These are phyloP conservation scores for Lactarius trivialis DNA, from an alignment of 768 basidiomycete genomes.

Conservation along the genomic window DNA sequence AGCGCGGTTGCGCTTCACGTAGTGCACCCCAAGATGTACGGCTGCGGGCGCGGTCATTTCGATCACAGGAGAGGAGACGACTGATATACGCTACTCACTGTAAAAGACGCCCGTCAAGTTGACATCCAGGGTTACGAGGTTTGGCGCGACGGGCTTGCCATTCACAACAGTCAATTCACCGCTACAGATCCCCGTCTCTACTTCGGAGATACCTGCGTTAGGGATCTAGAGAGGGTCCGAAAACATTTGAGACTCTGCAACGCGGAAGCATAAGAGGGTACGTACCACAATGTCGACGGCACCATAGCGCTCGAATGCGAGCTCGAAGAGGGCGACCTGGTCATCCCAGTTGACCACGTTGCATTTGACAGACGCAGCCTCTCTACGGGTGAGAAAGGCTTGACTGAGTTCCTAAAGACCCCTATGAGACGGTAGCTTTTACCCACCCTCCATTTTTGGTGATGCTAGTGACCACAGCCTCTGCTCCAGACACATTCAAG, in stretches of 20 bases:
- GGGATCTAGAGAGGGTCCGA: slow-evolving; percentile 17
- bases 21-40: slow-evolving; percentile 29
- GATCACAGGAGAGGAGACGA: not conserved
- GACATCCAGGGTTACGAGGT: slow-evolving; percentile 26
- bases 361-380: slow-evolving; percentile 18
- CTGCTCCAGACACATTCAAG: slow-evolving; percentile 6
- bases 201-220: slow-evolving; percentile 24
- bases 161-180: slow-evolving; percentile 12
- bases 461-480: slow-evolving; percentile 13
- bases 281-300: slow-evolving; percentile 31
- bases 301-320: slow-evolving; percentile 26
- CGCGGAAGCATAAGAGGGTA: not conserved
- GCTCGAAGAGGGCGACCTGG: slow-evolving; percentile 29
- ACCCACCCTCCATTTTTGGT: slow-evolving; percentile 23
- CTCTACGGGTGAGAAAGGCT: slow-evolving; percentile 4
- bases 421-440: not conserved
- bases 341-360: slow-evolving; percentile 26
- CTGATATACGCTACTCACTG: slow-evolving; percentile 22
- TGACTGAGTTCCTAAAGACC: too few species aligned
- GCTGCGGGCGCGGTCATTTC: slow-evolving; percentile 23
- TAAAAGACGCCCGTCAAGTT: slow-evolving; percentile 31
- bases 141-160: slow-evolving; percentile 29
- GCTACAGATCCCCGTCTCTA: not conserved
- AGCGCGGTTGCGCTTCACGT: slow-evolving; percentile 24
- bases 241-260: not conserved